Percentiles rank a stretch among this genome's conserved stretches.
Conservation (phyloP, 129 eudicot genomes). For the Lonicera japonica region DNA sequence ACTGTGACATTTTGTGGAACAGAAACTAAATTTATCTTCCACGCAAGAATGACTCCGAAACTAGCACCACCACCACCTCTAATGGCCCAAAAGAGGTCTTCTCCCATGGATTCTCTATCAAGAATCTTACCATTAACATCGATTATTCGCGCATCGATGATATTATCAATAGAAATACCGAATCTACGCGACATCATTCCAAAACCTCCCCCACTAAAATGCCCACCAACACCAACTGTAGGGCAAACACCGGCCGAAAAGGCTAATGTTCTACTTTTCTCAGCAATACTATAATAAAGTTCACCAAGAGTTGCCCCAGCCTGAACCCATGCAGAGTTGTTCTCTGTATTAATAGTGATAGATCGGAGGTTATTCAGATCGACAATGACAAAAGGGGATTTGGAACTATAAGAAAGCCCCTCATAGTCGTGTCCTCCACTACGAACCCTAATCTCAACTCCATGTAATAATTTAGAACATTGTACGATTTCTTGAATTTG, state of each 20-base stretch:
- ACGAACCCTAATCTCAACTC: constrained; percentile 16
- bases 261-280: constrained; percentile 8
- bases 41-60: constrained; percentile 5
- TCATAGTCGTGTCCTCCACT: constrained; percentile 41
- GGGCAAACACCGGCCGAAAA: constrained; percentile 1
- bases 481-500: constrained; percentile 19
- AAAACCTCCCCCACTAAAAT: constrained; percentile 1
- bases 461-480: constrained; percentile 18
- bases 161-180: neutral
- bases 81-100: neutral
- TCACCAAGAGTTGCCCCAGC: constrained; percentile 42
- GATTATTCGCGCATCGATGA: neutral
- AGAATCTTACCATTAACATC: neutral
- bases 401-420: constrained; percentile 26
- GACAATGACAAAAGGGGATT: constrained; percentile 27
- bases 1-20: constrained; percentile 5
- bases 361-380: constrained; percentile 34
- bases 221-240: neutral
- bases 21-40: constrained; percentile 12
- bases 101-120: neutral
- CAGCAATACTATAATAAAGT: constrained; percentile 29
- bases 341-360: constrained; percentile 12
- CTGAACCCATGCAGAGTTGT: constrained; percentile 36
- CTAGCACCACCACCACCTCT: constrained; percentile 1
- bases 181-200: constrained; percentile 1